A percentile compares a stretch with the other conserved stretches of the same genome.
phyloP scores from a whole-genome alignment of 2,329 filamentous ascomycete species.

The Magnaporthiopsis incrustans region DNA sequence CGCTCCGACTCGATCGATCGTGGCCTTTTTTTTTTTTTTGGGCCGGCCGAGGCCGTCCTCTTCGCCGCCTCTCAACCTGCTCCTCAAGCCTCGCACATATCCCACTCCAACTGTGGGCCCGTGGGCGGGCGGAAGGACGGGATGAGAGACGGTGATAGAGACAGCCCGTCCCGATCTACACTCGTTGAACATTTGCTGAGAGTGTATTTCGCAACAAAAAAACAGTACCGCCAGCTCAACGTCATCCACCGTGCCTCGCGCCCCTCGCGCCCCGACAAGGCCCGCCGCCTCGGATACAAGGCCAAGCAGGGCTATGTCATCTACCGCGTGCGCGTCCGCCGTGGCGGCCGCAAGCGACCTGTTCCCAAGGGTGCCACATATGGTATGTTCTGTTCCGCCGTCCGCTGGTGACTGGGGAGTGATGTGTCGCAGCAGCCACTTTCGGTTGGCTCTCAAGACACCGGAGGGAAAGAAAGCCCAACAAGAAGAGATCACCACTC shows the following conservation, averaged over 20 bases:
- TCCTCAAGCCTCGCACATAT: conserved; percentile 13
- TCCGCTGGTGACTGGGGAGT: background rate
- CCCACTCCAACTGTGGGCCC: background rate
- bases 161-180: conserved; percentile 67
- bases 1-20: conserved; percentile 18
- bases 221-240: conserved; percentile 99
- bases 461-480: background rate
- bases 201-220: conserved; percentile 69
- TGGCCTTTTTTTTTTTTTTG: conserved; percentile 13
- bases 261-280: conserved; percentile 98
- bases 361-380: conserved; percentile 97
- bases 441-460: background rate
- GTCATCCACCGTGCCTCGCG: conserved; percentile 98
- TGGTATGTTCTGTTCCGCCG: conserved; percentile 46
- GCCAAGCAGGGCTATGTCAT: conserved; percentile 99
- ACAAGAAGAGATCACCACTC: background rate
- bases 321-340: conserved; percentile 97
- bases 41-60: conserved; percentile 5
- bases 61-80: conserved; percentile 11
- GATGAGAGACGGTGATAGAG: conserved; percentile 17
- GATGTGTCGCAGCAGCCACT: background rate
- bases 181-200: conserved; percentile 99
- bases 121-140: background rate
- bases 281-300: conserved; percentile 99
- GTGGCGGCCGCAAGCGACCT: conserved; percentile 97